Conservation (phyloP, 1,139 yeast species). For the Hanseniaspora uvarum region DNA sequence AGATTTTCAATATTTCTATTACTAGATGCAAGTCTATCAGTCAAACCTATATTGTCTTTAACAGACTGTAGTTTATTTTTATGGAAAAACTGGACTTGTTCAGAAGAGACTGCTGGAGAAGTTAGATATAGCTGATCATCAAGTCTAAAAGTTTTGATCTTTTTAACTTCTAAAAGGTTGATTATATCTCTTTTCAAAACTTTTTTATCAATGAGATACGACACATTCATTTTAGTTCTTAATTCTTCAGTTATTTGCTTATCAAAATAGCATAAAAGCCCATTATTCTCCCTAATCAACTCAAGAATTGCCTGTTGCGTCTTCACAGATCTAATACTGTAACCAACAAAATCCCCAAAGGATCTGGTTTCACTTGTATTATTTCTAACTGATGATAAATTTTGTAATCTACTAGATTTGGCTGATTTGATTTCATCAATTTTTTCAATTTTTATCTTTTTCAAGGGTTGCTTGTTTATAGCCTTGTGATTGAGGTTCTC, state of each 20-base stretch:
- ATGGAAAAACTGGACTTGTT: slow-evolving; percentile 19
- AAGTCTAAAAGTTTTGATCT: slow-evolving; percentile 17
- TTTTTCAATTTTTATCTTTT: not conserved
- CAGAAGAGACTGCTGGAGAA: slow-evolving; percentile 11
- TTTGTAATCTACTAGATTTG: not conserved
- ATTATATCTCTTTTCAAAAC: slow-evolving; percentile 29
- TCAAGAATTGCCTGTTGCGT: slow-evolving; percentile 29
- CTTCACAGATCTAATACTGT: slow-evolving; percentile 28
- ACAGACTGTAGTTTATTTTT: slow-evolving; percentile 22
- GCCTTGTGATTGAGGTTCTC: not conserved
- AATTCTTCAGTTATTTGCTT: slow-evolving; percentile 27
- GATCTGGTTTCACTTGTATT: slow-evolving; percentile 17
- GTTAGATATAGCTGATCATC: slow-evolving; percentile 8
- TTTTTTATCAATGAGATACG: slow-evolving; percentile 29
- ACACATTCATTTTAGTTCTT: slow-evolving; percentile 26
- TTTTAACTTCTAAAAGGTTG: slow-evolving; percentile 24
- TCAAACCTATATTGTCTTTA: slow-evolving; percentile 23
- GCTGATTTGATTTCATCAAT: not conserved
- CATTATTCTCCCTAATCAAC: slow-evolving; percentile 26
- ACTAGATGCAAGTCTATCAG: slow-evolving; percentile 21
- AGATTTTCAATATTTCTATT: slow-evolving; percentile 23
- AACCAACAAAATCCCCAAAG: slow-evolving; percentile 29
- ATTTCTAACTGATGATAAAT: not conserved
- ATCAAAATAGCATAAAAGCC: slow-evolving; percentile 27
- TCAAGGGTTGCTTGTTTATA: not conserved